Evolutionary conservation across 768 basidiomycete genomes (phyloP), one percentile per base, ranked within the genome.

Genomic region (Galerina sulciceps): DNA sequence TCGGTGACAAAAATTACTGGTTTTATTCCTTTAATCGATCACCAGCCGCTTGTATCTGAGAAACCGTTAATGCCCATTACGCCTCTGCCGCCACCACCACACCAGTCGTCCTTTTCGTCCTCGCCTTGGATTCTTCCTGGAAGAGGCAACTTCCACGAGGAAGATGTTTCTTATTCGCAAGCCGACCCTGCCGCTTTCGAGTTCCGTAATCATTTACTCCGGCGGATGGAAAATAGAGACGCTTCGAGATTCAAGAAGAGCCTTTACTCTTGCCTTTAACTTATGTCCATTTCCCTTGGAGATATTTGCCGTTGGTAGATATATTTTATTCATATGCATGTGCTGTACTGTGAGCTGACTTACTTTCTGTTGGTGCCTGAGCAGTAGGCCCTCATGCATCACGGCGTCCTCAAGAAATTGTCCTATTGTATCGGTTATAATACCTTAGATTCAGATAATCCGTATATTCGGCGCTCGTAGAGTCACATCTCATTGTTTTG

Each of bases 131-230:
- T 70, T 40, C 58, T 73, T 56, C 72, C 76, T 10, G 74, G 74
- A 13, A 70, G 67, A 53, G 69, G 67, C 40, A 71, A 74, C 41
- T 40, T 53, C 26, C 60, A 66, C 26, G 71, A 73, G 54, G 73
- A 70, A 40, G 75, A 77, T 43, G 59, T 65, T 23, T 67, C 71
- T 17, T 76, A 74, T 40, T 67, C 73, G 1, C 75, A 75, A 31
- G 55, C 67, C 10, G 75, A 77, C 57, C 63, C 71, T 10, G 67
- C 67, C 45, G 68, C 67, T 5, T 69, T 76, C 26, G 76, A 76
- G 44, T 80, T 80, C 56, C 73, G 77, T 56, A 71, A 75, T 51
- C 75, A 79, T 58, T 67, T 82, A 18, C 66, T 77, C 46, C 74
- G 70, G 36, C 75, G 78, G 41, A 78, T 80, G 38, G 77, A 80